Conservation (phyloP, 2,329 filamentous ascomycete species). For the Microcyclospora tardicrescens region DNA sequence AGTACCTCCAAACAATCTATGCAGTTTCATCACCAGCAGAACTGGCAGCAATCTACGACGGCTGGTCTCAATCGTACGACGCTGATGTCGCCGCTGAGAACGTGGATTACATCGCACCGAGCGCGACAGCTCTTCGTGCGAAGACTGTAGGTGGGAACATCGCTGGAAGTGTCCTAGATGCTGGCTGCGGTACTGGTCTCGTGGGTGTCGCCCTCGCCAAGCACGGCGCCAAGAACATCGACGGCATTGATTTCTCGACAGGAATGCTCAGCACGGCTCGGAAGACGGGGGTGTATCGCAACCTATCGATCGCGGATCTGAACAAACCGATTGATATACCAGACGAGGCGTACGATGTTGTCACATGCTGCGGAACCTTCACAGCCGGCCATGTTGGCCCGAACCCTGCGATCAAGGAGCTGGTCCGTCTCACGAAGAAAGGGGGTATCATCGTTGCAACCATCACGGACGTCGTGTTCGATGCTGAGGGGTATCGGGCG, state of each 20-base stretch:
- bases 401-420: slow-evolving; percentile 34
- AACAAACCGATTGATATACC: slow-evolving; percentile 29
- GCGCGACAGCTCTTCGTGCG: slow-evolving; percentile 1
- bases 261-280: slow-evolving; percentile 41
- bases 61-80: slow-evolving; percentile 36
- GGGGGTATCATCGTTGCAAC: slow-evolving; percentile 40
- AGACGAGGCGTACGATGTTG: slow-evolving; percentile 35
- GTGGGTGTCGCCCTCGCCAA: slow-evolving; percentile 37
- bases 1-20: no score
- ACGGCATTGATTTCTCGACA: slow-evolving; percentile 41
- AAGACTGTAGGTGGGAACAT: slow-evolving; percentile 19
- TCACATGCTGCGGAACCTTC: slow-evolving; percentile 44
- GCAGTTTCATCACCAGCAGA: no score
- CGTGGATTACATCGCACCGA: no score
- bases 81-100: no score
- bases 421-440: slow-evolving; percentile 36
- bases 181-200: slow-evolving; percentile 44
- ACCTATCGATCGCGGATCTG: slow-evolving; percentile 36
- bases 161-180: slow-evolving; percentile 35
- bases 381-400: slow-evolving; percentile 45
- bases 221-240: slow-evolving; percentile 32
- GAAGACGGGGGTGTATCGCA: slow-evolving; percentile 36
- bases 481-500: slow-evolving; percentile 34
- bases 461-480: slow-evolving; percentile 39
- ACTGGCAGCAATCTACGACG: no score